A percentile compares a stretch with the other conserved stretches of the same genome.
Evolutionary conservation across 2,329 filamentous ascomycete species (phyloP).

Genomic region (Neoascochyta sp.): DNA sequence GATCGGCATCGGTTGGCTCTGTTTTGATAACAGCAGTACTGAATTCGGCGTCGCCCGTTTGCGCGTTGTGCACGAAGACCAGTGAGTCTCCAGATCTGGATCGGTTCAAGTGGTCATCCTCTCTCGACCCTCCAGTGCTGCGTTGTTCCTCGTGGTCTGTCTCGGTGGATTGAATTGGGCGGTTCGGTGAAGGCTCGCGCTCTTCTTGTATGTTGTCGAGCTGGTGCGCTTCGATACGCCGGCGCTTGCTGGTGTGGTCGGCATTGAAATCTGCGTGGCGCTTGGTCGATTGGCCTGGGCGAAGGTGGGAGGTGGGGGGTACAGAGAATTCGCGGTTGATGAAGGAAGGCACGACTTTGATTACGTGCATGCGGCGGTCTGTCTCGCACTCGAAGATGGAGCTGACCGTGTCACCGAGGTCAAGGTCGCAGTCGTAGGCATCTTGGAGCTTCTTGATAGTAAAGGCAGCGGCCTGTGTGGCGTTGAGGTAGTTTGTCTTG

Average conservation of each 20-base stretch:
- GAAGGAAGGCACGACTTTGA: constrained; percentile 31
- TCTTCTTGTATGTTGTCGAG: constrained; percentile 12
- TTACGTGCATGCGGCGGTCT: constrained; percentile 22
- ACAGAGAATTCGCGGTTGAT: constrained; percentile 32
- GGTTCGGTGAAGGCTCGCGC: constrained; percentile 18
- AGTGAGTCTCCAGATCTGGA: constrained; percentile 19
- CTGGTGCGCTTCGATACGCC: constrained; percentile 17
- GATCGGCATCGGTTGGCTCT: constrained; percentile 20
- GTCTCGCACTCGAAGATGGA: constrained; percentile 32
- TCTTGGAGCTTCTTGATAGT: constrained; percentile 38
- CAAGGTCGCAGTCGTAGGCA: constrained; percentile 36
- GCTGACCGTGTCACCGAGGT: constrained; percentile 34
- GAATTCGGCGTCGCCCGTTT: constrained; percentile 21
- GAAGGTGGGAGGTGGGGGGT: constrained; percentile 28
- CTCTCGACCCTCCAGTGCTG: neutral
- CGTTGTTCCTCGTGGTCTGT: constrained; percentile 14
- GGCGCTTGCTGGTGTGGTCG: constrained; percentile 19
- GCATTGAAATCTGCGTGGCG: constrained; percentile 12
- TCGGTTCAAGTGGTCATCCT: constrained; percentile 2
- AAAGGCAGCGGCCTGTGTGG: constrained; percentile 18
- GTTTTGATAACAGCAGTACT: constrained; percentile 14
- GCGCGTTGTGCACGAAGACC: constrained; percentile 12
- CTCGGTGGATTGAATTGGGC: constrained; percentile 28
- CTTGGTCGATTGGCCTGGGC: constrained; percentile 22
- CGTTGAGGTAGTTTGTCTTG: constrained; percentile 31